phyloP scores from a whole-genome alignment of 202 grass and related monocot genomes.

The Hordeum pubiflorum region DNA sequence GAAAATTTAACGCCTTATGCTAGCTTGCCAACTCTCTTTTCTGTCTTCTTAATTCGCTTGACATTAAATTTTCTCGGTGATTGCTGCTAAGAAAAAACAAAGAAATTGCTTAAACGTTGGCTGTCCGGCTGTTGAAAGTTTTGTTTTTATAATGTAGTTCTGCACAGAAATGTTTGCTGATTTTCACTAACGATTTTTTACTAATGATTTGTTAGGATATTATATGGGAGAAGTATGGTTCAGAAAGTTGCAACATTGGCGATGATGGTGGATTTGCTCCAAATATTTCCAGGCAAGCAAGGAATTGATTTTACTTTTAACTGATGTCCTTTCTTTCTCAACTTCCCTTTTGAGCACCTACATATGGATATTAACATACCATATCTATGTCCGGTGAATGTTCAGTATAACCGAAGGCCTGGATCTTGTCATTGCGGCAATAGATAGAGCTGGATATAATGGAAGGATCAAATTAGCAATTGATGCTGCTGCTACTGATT shows the following conservation, averaged over 20 bases:
- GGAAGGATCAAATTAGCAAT: conserved; percentile 89
- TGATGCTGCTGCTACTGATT: conserved; percentile 84
- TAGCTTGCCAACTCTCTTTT: neutral
- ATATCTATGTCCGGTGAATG: conserved; percentile 20
- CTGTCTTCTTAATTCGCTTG: neutral
- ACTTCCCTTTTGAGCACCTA: neutral
- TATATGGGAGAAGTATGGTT: conserved; percentile 62
- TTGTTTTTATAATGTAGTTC: neutral
- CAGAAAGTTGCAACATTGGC: conserved; percentile 66
- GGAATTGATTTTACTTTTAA: conserved; percentile 16
- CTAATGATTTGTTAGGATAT: conserved; percentile 51
- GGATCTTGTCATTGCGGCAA: conserved; percentile 89
- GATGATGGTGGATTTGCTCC: conserved; percentile 91
- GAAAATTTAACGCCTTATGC: neutral
- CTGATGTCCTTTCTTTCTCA: neutral
- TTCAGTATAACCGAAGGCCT: conserved; percentile 77
- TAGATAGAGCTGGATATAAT: conserved; percentile 89
- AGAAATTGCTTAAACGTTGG: neutral
- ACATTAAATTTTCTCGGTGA: neutral
- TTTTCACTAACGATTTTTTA: conserved; percentile 2
- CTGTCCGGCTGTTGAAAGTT: neutral
- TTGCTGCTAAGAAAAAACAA: neutral
- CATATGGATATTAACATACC: conserved; percentile 14
- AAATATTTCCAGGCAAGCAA: conserved; percentile 87
- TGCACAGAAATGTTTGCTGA: neutral